phyloP scores from a whole-genome alignment of 306 rosid genomes.

The Vicia sativa region DNA sequence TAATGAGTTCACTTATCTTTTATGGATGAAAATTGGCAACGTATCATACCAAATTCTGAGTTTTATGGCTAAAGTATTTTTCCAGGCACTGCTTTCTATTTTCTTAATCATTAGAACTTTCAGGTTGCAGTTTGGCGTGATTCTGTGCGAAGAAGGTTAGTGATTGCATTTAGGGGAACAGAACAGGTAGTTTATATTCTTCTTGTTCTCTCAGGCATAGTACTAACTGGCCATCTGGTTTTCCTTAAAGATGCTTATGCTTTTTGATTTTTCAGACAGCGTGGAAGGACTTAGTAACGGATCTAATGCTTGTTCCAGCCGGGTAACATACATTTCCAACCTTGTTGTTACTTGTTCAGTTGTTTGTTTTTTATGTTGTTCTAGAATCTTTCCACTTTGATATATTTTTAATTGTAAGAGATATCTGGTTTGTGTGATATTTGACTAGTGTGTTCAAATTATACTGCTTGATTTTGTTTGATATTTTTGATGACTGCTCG shows the following conservation, averaged over 20 bases:
- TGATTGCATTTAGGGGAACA: slow-evolving; percentile 94
- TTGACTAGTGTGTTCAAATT: slow-evolving; percentile 10
- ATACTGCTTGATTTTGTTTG: not conserved
- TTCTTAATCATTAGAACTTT: slow-evolving; percentile 41
- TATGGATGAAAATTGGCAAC: slow-evolving; percentile 2
- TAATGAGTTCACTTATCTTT: slow-evolving; percentile 25
- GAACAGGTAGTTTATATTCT: slow-evolving; percentile 69
- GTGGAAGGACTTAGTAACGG: slow-evolving; percentile 93
- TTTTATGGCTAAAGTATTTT: slow-evolving; percentile 14
- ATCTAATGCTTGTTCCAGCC: slow-evolving; percentile 81
- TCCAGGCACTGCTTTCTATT: slow-evolving; percentile 34
- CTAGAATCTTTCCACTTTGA: slow-evolving; percentile 17
- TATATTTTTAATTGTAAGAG: slow-evolving; percentile 13
- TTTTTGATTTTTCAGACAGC: slow-evolving; percentile 58
- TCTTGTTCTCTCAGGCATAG: slow-evolving; percentile 30
- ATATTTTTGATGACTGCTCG: slow-evolving; percentile 1
- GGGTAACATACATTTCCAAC: slow-evolving; percentile 62
- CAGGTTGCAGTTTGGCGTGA: slow-evolving; percentile 99
- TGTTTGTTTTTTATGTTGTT: slow-evolving; percentile 29
- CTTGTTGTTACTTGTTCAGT: slow-evolving; percentile 27
- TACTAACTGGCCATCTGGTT: slow-evolving; percentile 3
- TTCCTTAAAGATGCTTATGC: slow-evolving; percentile 33
- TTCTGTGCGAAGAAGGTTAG: slow-evolving; percentile 68
- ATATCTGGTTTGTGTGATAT: slow-evolving; percentile 20
- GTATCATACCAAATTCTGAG: slow-evolving; percentile 23